phyloP scores from a whole-genome alignment of 164 flowering plant genomes.

The Sextonia rubra region DNA sequence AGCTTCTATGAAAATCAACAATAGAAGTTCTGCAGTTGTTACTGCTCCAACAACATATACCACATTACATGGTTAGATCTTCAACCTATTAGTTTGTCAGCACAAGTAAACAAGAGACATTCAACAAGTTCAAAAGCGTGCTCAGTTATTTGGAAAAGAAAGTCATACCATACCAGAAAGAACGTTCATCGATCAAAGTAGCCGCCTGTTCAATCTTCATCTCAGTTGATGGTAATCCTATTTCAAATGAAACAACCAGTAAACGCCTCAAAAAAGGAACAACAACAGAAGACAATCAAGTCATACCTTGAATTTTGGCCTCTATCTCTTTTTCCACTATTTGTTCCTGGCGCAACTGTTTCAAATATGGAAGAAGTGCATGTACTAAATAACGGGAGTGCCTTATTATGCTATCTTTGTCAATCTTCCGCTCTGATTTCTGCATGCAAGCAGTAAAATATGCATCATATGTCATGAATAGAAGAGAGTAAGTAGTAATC shows the following conservation, averaged over 20 bases:
- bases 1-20: conserved; percentile 54
- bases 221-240: conserved; percentile 34
- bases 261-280: not conserved
- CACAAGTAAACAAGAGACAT: not conserved
- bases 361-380: conserved; percentile 42
- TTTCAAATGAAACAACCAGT: conserved; percentile 7
- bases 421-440: conserved; percentile 3
- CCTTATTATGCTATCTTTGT: conserved; percentile 18
- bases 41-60: conserved; percentile 27
- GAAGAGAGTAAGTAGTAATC: not conserved
- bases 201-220: conserved; percentile 20
- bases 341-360: conserved; percentile 36
- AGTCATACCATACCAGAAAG: conserved; percentile 53
- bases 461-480: not conserved
- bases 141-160: not conserved
- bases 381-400: conserved; percentile 29
- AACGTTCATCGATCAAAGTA: conserved; percentile 34
- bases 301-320: conserved; percentile 46
- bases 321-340: conserved; percentile 38
- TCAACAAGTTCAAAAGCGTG: not conserved
- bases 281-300: conserved; percentile 3
- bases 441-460: not conserved
- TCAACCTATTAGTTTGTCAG: not conserved
- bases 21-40: conserved; percentile 61
- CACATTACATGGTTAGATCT: not conserved